Evolutionary conservation across 352 stramenopile species (phyloP), one percentile per base, ranked within the genome.

Genomic region (Bremia lactucae): DNA sequence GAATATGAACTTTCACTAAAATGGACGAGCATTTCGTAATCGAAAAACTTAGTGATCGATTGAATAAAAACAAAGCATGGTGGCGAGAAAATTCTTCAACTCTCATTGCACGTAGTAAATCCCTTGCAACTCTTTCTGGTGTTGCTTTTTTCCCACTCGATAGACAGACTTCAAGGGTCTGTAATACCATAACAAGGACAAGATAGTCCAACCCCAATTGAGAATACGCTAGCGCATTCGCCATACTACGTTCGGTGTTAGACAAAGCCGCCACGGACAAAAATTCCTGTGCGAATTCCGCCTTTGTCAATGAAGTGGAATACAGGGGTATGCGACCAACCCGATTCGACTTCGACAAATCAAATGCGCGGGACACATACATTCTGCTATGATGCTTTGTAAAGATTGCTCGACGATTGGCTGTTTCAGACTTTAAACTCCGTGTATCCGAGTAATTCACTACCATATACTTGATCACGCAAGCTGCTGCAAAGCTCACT

Each of bases 391-490:
- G 80, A 36, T 88, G 85, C 49, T 88, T 87, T 1, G 80, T 83
- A 39, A 93, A 93, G 18, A 90, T 75, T 19, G 77, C 69, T 25
- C 76, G 74, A 14, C 80, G 77, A 46, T 93, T 93, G 29, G 78
- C 71, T 8, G 74, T 81, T 46, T 93, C 80, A 2, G 78, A 86
- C 48, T 88, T 93, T 45, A 90, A 68, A 33, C 76, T 93, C 23
- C 72, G 62, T 15, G 78, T 87, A 47, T 87, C 75, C n/a, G 80
- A 89, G 58, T 90, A 93, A 52, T 93, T 93, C 47, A 93, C 72
- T 31, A 88, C 77, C 80, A 93, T 90, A 45, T 87, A 89, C 63
- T 90, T 89, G 54, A 93, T 72, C 38, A 88, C 80, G 23, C 70
- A 75, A 4, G 80, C 72, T 3, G 80, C 77, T 16, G 80, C 77